Evolutionary conservation across 805 yeast species (phyloP), one percentile per base, ranked within the genome.

Genomic region (Barnettozyma wickerhamii): DNA sequence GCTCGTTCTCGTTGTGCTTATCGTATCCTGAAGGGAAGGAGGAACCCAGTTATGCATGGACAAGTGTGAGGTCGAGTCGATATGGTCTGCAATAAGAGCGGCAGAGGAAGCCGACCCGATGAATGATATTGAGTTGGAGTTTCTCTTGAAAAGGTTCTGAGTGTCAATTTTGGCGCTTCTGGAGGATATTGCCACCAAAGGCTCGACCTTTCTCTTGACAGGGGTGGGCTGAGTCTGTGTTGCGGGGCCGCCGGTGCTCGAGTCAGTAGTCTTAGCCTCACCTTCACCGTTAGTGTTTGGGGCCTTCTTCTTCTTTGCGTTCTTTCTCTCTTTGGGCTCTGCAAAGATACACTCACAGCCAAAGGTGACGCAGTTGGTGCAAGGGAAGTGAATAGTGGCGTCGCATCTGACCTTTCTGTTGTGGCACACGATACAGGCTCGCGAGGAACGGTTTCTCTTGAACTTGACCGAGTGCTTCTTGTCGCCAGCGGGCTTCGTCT

Each of bases 341-440:
- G 89, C 90, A 38, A 83, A 68, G 26, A 67, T 65, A 63, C 90
- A 86, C 37, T 79, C 86, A 52, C 86, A 74, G 7, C 84, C 81
- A 59, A 81, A 83, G 4, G 84, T 80, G 27, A 75, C 68, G 56
- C 91, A 83, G 58, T 83, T 83, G 18, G 89, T 74, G 52, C 85
- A 79, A 0, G 84, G 84, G 53, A 68, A 66, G 40, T 65, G 72
- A 26, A 59, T 58, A 12, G 69, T 82, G 10, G 83, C 85, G 54
- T 81, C 87, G 62, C 95, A 84, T 27, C 89, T 73, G n/a, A 84
- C 93, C 52, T 84, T 84, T 27, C 93, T 67, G 7, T 81, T 73
- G 40, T 87, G 79, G 55, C 93, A 85, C n/a, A 84, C 83, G 30
- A 76, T 72, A 55, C 93, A 84, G 3, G 90, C 91, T 35, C 86